Percentiles rank a stretch among this genome's conserved stretches.
These are phyloP conservation scores for Juncus inflexus DNA, from an alignment of 176 grass and related monocot species.

Conservation along the genomic window DNA sequence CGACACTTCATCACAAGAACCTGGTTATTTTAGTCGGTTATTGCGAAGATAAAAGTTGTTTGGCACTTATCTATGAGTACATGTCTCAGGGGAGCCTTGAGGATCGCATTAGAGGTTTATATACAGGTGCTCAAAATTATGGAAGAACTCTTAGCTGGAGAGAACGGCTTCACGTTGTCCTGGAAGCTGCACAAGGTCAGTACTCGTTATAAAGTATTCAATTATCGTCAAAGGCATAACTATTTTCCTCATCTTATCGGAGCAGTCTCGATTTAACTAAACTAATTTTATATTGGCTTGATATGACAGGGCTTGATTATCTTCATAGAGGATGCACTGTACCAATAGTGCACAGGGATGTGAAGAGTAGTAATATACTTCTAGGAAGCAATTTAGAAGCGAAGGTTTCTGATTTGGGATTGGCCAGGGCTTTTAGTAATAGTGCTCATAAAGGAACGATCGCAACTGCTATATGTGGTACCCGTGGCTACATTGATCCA, in stretches of 20 bases:
- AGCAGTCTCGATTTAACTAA: not conserved
- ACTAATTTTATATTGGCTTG: not conserved
- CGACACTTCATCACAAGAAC: slow-evolving; percentile 32
- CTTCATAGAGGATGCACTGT: slow-evolving; percentile 30
- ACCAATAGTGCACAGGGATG: slow-evolving; percentile 39
- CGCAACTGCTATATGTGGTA: slow-evolving; percentile 1
- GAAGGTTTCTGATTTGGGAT: slow-evolving; percentile 36
- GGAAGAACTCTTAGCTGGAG: slow-evolving; percentile 20
- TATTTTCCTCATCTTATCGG: not conserved
- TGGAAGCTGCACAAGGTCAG: slow-evolving; percentile 36
- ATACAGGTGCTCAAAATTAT: not conserved
- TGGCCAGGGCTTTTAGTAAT: slow-evolving; percentile 24
- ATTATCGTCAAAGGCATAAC: not conserved
- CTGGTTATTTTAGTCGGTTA: slow-evolving; percentile 28
- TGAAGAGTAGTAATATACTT: slow-evolving; percentile 33
- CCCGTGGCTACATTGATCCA: slow-evolving; percentile 34
- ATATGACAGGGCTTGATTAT: slow-evolving; percentile 30
- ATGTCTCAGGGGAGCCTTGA: slow-evolving; percentile 30
- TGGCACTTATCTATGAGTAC: slow-evolving; percentile 33
- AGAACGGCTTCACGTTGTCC: slow-evolving; percentile 31
- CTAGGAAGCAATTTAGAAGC: slow-evolving; percentile 23
- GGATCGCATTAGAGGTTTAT: slow-evolving; percentile 28
- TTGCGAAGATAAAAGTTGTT: slow-evolving; percentile 25
- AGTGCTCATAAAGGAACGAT: slow-evolving; percentile 2
- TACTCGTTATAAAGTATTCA: not conserved